Evolutionary conservation across 139 green algal genomes (phyloP).

Genomic region (Chlamydomonas applanata): DNA sequence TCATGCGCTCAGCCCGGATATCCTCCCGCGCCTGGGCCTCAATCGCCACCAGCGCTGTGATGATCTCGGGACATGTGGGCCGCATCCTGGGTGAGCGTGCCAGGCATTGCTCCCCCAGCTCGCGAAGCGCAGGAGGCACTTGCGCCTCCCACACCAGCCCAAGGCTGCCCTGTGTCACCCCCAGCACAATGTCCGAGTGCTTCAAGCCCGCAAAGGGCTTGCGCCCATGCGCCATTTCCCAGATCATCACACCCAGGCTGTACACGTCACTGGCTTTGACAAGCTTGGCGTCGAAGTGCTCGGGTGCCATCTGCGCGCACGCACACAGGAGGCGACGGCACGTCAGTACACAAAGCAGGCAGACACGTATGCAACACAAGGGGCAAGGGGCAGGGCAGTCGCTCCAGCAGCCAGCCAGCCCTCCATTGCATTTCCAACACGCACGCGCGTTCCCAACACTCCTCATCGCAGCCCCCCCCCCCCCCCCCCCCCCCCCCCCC

Average conservation of each 20-base stretch:
- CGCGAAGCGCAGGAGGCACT: not conserved
- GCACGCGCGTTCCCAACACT: no score
- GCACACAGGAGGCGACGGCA: not conserved
- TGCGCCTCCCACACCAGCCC: not conserved
- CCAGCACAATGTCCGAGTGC: constrained; percentile 22
- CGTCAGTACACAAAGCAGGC: not conserved
- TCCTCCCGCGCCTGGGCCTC: no score
- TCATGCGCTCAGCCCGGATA: no score
- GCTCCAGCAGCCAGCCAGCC: no score
- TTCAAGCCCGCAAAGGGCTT: constrained; percentile 38
- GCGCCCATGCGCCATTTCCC: constrained; percentile 55
- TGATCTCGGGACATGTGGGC: not conserved
- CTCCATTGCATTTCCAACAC: no score
- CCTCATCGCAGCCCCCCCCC: no score
- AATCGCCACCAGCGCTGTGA: no score
- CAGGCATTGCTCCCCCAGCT: not conserved
- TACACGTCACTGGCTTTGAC: constrained; percentile 5
- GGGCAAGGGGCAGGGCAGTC: no score
- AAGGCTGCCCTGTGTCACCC: not conserved
- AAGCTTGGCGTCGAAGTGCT: not conserved
- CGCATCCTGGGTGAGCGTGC: not conserved
- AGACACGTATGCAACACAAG: no score
- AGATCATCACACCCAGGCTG: constrained; percentile 37
- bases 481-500: no score
- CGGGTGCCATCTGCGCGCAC: not conserved